Percentiles rank a stretch among this genome's conserved stretches.
Conservation (phyloP, 2,329 filamentous ascomycete genomes). For the Colletotrichum horii region DNA sequence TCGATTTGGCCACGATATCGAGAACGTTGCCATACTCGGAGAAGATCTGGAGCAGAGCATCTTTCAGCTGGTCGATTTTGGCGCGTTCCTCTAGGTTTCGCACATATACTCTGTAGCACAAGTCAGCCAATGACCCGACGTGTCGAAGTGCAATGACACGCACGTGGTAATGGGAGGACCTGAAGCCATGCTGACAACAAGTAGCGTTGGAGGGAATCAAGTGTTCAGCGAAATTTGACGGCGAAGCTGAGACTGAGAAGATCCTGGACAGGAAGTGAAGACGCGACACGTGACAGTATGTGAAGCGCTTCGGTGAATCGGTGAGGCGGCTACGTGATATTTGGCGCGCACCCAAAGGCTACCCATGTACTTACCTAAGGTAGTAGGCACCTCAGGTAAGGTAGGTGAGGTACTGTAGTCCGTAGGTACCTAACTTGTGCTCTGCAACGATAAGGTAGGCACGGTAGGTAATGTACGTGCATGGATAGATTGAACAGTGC, state of each 20-base stretch:
- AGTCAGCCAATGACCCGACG: conserved; percentile 46
- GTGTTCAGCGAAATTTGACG: not conserved
- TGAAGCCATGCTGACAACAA: conserved; percentile 38
- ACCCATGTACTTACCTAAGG: no score
- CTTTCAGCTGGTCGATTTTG: conserved; percentile 78
- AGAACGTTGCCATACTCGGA: conserved; percentile 86
- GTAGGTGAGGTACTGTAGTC: no score
- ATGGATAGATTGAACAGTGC: no score
- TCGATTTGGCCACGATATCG: conserved; percentile 87
- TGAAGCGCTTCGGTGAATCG: not conserved
- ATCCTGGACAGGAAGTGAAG: not conserved
- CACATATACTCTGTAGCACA: conserved; percentile 62
- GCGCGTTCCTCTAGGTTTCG: conserved; percentile 93
- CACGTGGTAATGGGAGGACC: conserved; percentile 66
- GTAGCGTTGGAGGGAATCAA: not conserved
- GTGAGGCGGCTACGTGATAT: not conserved
- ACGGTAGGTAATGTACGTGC: no score
- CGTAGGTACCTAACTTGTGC: no score
- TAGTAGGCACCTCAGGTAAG: no score
- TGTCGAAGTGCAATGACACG: conserved; percentile 78
- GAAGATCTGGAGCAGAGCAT: conserved; percentile 79
- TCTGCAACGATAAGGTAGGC: no score
- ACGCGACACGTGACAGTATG: not conserved
- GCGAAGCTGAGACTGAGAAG: not conserved
- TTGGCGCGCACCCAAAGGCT: no score